A percentile compares a stretch with the other conserved stretches of the same genome.
Evolutionary conservation across 805 yeast species (phyloP).

Genomic region (Zygosaccharomyces pseudorouxii): DNA sequence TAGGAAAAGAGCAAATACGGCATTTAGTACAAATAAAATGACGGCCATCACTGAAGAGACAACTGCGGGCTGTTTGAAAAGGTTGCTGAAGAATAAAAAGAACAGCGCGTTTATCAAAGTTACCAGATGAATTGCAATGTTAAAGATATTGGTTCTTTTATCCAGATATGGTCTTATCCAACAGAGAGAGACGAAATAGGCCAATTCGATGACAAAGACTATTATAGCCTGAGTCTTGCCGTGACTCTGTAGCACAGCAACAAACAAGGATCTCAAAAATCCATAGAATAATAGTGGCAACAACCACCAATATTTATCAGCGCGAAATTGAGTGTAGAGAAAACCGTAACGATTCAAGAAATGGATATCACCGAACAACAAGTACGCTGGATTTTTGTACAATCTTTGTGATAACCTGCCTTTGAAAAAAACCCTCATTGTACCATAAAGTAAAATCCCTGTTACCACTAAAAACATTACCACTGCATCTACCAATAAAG

Average conservation of each 20-base stretch:
- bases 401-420: slow-evolving; percentile 68
- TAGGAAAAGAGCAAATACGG: slow-evolving; percentile 77
- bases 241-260: slow-evolving; percentile 74
- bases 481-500: slow-evolving; percentile 73
- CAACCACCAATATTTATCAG: slow-evolving; percentile 82
- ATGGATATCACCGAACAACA: slow-evolving; percentile 76
- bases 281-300: slow-evolving; percentile 59
- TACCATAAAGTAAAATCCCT: slow-evolving; percentile 64
- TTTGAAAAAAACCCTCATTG: slow-evolving; percentile 62
- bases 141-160: slow-evolving; percentile 89
- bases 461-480: slow-evolving; percentile 56
- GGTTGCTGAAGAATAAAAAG: slow-evolving; percentile 81
- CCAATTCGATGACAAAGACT: slow-evolving; percentile 69
- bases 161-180: slow-evolving; percentile 88
- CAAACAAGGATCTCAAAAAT: slow-evolving; percentile 70
- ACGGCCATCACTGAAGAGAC: slow-evolving; percentile 93
- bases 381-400: slow-evolving; percentile 87
- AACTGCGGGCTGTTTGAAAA: slow-evolving; percentile 76
- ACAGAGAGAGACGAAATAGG: slow-evolving; percentile 61
- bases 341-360: slow-evolving; percentile 87
- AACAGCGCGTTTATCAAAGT: slow-evolving; percentile 78
- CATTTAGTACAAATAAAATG: slow-evolving; percentile 83
- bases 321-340: slow-evolving; percentile 84
- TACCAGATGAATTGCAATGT: slow-evolving; percentile 77
- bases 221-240: slow-evolving; percentile 82